Percentiles rank a stretch among this genome's conserved stretches.
These are phyloP conservation scores for Spathaspora hagerdaliae DNA, from an alignment of 805 yeast species.

Conservation along the genomic window DNA sequence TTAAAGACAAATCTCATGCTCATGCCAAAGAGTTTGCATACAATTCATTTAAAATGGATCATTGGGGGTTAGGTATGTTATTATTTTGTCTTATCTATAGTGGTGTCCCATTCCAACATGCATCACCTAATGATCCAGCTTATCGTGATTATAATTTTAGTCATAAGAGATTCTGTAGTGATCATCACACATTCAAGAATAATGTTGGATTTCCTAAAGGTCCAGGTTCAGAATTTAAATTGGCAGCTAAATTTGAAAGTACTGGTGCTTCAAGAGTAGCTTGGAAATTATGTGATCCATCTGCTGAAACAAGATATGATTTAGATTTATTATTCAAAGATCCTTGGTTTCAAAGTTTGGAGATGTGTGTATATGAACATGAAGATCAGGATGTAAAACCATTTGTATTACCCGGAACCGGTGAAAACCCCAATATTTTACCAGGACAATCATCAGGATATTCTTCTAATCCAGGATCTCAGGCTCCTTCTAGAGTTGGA, in stretches of 20 bases:
- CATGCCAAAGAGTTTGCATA: conserved; percentile 42
- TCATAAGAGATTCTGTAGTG: conserved; percentile 37
- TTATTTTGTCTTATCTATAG: conserved; percentile 57
- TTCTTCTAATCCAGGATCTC: conserved; percentile 18
- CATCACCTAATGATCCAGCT: conserved; percentile 43
- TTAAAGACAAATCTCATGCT: conserved; percentile 31
- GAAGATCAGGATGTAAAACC: conserved; percentile 36
- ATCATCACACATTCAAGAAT: conserved; percentile 48
- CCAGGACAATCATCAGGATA: background rate
- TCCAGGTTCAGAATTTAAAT: conserved; percentile 71
- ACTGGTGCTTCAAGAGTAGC: conserved; percentile 64
- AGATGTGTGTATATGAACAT: conserved; percentile 56
- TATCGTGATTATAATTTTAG: conserved; percentile 54
- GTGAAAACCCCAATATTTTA: conserved; percentile 8
- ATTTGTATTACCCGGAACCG: conserved; percentile 25
- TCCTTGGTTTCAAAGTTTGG: conserved; percentile 59
- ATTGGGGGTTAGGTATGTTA: conserved; percentile 70
- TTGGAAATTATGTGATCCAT: conserved; percentile 72
- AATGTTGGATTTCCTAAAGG: conserved; percentile 43
- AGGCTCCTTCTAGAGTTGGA: conserved; percentile 30
- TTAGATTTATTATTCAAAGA: conserved; percentile 53
- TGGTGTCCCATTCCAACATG: conserved; percentile 56
- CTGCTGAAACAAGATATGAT: conserved; percentile 48
- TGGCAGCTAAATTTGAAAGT: conserved; percentile 58
- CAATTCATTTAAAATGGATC: conserved; percentile 66